phyloP scores from a whole-genome alignment of 305 asterid species.

The Fraxinus baroniana region DNA sequence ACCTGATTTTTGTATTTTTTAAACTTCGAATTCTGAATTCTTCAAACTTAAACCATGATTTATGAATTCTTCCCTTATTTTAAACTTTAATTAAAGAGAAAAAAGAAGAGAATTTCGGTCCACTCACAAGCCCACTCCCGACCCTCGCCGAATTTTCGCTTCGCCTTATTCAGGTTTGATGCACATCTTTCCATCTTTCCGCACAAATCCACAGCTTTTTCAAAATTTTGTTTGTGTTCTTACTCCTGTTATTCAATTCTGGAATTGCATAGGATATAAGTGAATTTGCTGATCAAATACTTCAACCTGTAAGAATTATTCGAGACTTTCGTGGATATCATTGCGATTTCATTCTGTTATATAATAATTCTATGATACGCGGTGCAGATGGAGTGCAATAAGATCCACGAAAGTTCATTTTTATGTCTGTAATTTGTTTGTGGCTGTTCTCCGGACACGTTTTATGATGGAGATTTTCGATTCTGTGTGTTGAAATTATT shows the following conservation, averaged over 20 bases:
- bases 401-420: background rate
- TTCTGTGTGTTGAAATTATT: background rate
- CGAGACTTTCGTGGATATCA: background rate
- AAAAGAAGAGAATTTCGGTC: background rate
- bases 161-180: background rate
- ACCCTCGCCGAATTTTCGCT: background rate
- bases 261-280: background rate
- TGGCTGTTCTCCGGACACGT: background rate
- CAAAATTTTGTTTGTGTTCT: background rate
- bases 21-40: too few relatives aligned
- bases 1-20: too few relatives aligned
- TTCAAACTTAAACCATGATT: too few relatives aligned
- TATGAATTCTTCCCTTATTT: too few relatives aligned
- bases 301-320: background rate
- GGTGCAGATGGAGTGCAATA: background rate
- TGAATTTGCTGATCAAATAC: background rate
- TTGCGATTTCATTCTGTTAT: background rate
- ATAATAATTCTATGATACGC: background rate
- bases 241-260: background rate
- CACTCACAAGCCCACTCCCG: background rate
- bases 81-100: background rate
- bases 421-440: background rate
- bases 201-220: background rate
- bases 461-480: background rate
- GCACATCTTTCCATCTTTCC: background rate